Conservation (phyloP, 2,329 filamentous ascomycete genomes). For the Talaromyces rugulosus region DNA sequence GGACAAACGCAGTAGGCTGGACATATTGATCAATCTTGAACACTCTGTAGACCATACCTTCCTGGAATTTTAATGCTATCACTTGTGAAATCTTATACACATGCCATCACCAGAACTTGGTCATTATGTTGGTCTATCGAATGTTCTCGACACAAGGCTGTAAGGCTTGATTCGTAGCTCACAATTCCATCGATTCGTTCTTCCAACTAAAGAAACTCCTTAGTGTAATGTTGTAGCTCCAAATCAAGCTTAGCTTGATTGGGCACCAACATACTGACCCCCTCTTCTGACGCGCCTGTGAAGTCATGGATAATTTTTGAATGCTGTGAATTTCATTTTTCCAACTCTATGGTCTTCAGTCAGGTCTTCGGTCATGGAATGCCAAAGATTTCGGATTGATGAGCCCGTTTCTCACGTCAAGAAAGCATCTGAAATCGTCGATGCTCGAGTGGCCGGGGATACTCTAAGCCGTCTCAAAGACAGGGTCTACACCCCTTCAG, state of each 20-base stretch:
- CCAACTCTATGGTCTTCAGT: background rate
- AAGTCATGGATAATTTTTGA: background rate
- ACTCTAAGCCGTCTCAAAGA: background rate
- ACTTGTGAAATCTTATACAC: background rate
- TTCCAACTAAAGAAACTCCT: background rate
- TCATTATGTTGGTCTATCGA: background rate
- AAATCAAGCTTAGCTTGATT: background rate
- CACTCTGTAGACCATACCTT: background rate
- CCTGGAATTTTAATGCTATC: background rate
- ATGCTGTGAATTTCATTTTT: background rate
- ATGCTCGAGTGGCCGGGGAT: too few species aligned
- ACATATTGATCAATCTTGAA: background rate
- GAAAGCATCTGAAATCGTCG: too few species aligned
- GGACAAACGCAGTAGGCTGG: too few species aligned
- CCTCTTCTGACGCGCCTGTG: background rate
- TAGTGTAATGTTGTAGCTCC: background rate
- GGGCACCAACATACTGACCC: background rate
- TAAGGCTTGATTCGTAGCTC: conserved; percentile 3
- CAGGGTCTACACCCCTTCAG: background rate
- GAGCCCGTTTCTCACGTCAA: too few species aligned
- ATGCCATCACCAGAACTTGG: background rate
- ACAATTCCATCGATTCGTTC: background rate
- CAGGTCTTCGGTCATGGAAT: background rate
- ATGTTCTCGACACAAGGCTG: background rate
- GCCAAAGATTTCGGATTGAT: background rate